Evolutionary conservation across 139 green algal species (phyloP).

Genomic region (Micromonas commoda): DNA sequence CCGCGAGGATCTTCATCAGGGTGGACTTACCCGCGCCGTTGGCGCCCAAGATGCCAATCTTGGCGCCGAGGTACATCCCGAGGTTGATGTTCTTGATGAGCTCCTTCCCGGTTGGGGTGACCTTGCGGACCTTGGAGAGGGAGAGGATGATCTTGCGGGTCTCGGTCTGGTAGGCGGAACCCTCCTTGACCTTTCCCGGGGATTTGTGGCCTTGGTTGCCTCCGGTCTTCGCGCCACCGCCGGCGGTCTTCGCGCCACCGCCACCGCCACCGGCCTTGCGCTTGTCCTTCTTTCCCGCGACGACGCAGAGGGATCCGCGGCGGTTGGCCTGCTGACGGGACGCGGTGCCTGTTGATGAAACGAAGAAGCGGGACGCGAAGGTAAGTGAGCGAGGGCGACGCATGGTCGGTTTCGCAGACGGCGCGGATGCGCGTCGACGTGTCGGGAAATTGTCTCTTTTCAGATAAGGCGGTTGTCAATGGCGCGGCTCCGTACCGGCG

Average conservation of each 20-base stretch:
- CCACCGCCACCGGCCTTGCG: not conserved
- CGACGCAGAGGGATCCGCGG: not conserved
- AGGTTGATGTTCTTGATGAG: slow-evolving; percentile 77
- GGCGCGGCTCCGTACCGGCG: no score
- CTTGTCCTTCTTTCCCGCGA: not conserved
- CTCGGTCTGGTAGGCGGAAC: slow-evolving; percentile 64
- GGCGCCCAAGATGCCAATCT: slow-evolving; percentile 64
- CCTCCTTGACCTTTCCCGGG: slow-evolving; percentile 23
- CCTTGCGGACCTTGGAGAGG: slow-evolving; percentile 57
- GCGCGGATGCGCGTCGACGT: no score
- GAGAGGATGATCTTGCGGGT: slow-evolving; percentile 74
- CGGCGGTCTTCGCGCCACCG: not conserved
- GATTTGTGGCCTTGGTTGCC: slow-evolving; percentile 18
- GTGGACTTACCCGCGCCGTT: slow-evolving; percentile 66
- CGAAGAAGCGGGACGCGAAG: no score
- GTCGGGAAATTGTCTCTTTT: no score
- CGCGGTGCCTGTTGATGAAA: no score
- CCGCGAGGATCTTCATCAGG: slow-evolving; percentile 68
- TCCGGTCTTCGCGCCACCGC: slow-evolving; percentile 12
- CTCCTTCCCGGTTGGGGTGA: slow-evolving; percentile 61
- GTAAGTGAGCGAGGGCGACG: no score
- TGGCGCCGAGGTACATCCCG: slow-evolving; percentile 72
- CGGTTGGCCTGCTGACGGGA: not conserved
- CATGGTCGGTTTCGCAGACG: no score
- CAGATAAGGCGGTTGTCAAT: no score